These are phyloP conservation scores for Hanseniaspora meyeri DNA, from an alignment of 805 yeast genomes.

Conservation along the genomic window DNA sequence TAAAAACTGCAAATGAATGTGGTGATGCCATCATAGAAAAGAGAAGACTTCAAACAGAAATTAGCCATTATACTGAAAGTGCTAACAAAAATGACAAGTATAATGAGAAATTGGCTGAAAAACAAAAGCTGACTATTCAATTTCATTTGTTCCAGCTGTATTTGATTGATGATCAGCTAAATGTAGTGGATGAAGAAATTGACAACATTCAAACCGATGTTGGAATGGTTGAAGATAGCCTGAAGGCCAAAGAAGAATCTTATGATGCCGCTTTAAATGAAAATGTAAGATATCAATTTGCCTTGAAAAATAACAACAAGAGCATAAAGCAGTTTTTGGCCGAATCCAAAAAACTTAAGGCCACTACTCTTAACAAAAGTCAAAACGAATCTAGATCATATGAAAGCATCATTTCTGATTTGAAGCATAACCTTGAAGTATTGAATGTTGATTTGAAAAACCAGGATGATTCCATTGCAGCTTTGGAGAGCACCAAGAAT, in stretches of 20 bases:
- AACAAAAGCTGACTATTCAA: slow-evolving; percentile 34
- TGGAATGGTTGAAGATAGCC: neutral
- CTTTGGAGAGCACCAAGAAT: neutral
- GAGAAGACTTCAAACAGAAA: slow-evolving; percentile 58
- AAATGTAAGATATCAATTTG: neutral
- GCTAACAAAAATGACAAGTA: slow-evolving; percentile 57
- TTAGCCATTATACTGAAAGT: slow-evolving; percentile 67
- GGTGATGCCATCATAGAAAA: slow-evolving; percentile 54
- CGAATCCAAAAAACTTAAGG: neutral
- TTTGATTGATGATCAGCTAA: slow-evolving; percentile 38
- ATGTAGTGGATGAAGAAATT: slow-evolving; percentile 19
- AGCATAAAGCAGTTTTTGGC: neutral
- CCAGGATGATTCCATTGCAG: neutral
- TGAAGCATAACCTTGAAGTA: neutral
- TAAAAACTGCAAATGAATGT: slow-evolving; percentile 50
- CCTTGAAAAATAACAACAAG: neutral
- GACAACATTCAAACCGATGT: slow-evolving; percentile 11
- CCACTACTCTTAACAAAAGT: neutral
- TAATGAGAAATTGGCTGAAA: slow-evolving; percentile 42
- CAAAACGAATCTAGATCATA: neutral
- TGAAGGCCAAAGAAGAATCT: neutral
- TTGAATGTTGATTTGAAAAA: slow-evolving; percentile 1
- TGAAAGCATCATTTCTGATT: neutral
- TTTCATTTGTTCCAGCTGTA: slow-evolving; percentile 53
- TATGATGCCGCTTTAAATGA: neutral